A percentile compares a stretch with the other conserved stretches of the same genome.
Conservation (phyloP, 1,284 basidiomycete species). For the Fomitopsis betulina region DNA sequence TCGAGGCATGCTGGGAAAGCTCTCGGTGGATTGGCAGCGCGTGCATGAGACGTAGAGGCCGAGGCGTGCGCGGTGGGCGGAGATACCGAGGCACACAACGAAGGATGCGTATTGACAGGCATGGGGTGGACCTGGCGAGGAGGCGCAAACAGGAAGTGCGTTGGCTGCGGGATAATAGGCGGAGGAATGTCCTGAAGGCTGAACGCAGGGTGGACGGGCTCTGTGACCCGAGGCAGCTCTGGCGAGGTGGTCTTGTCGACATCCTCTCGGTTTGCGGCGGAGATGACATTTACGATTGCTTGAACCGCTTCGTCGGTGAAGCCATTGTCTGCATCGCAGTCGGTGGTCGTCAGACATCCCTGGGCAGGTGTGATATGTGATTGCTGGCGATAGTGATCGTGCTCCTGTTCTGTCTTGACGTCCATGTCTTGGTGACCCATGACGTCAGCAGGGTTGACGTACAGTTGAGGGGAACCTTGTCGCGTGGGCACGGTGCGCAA, state of each 20-base stretch:
- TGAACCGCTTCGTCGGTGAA: background rate
- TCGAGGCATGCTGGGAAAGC: background rate
- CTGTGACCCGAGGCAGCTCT: background rate
- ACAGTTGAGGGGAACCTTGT: conserved; percentile 17
- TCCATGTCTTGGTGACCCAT: conserved; percentile 20
- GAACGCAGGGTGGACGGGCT: background rate
- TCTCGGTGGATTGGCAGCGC: background rate
- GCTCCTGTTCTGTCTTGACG: conserved; percentile 6
- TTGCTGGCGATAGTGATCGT: background rate
- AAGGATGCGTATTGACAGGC: background rate
- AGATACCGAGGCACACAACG: background rate
- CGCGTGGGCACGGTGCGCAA: conserved; percentile 31
- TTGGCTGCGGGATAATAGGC: background rate
- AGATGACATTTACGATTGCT: background rate
- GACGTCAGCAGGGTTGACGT: conserved; percentile 47
- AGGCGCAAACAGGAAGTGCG: background rate
- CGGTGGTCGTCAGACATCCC: background rate
- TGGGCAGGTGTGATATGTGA: background rate
- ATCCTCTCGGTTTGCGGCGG: background rate
- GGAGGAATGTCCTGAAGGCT: background rate
- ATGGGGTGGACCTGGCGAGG: background rate
- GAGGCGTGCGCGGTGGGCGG: too few species aligned
- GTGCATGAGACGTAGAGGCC: background rate
- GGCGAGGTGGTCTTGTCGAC: background rate
- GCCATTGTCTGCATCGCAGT: background rate